phyloP scores from a whole-genome alignment of 1,284 basidiomycete genomes.

The Boletellus deceptivus region DNA sequence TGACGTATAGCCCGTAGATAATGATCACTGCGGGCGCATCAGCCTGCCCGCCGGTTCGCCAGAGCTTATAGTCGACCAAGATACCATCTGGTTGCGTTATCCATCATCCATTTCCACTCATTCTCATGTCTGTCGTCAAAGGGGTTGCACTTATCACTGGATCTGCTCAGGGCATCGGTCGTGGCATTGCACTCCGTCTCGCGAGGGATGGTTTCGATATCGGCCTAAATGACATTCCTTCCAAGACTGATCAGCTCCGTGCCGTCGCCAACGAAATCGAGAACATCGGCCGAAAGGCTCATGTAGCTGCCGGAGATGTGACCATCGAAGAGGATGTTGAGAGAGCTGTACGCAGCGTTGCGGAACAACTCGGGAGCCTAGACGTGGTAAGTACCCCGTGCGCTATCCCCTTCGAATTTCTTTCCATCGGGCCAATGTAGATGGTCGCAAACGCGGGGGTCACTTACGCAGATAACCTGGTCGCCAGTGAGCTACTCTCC shows the following conservation, averaged over 20 bases:
- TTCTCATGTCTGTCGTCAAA: conserved; percentile 3
- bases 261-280: background rate
- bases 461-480: background rate
- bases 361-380: background rate
- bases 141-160: conserved; percentile 15
- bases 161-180: conserved; percentile 13
- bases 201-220: conserved; percentile 15
- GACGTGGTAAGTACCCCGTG: background rate
- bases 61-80: background rate
- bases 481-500: conserved; percentile 2
- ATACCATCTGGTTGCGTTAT: background rate
- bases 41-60: background rate
- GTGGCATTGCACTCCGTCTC: conserved; percentile 14
- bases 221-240: conserved; percentile 13
- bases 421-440: background rate
- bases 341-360: background rate
- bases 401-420: background rate
- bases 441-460: background rate
- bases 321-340: background rate
- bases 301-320: background rate
- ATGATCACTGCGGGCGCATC: too few species aligned
- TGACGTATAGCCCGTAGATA: too few species aligned
- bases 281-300: background rate
- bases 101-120: background rate
- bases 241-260: conserved; percentile 1